These are phyloP conservation scores for Ceratobasidium theobromae DNA, from an alignment of 1,284 basidiomycete genomes.

Conservation along the genomic window DNA sequence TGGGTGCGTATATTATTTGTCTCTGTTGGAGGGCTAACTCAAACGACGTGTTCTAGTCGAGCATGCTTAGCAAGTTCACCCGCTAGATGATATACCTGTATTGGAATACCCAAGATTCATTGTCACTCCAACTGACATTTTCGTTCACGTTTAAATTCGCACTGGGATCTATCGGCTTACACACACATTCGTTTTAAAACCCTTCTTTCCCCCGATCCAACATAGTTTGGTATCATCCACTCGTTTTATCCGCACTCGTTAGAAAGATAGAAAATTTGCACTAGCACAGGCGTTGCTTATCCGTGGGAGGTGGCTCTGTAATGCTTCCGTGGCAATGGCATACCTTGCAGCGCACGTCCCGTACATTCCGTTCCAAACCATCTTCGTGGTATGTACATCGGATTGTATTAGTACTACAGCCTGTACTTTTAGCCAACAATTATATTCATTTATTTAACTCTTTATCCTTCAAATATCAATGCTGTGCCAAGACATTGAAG, in stretches of 20 bases:
- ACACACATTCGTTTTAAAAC: constrained; percentile 25
- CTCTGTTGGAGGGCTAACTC: too few relatives aligned
- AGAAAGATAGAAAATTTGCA: constrained; percentile 7
- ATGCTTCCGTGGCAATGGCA: not conserved
- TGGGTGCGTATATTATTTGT: constrained; percentile 17
- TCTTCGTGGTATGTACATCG: not conserved
- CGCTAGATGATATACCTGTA: constrained; percentile 6
- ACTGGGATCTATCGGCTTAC: constrained; percentile 5
- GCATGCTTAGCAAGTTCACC: constrained; percentile 29
- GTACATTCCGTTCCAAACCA: constrained; percentile 3
- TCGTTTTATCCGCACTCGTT: constrained; percentile 14
- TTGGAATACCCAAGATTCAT: constrained; percentile 5
- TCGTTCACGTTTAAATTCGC: not conserved
- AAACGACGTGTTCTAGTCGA: too few relatives aligned
- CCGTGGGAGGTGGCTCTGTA: not conserved
- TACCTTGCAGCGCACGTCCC: not conserved
- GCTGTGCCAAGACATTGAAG: too few relatives aligned
- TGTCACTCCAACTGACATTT: constrained; percentile 18
- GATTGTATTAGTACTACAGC: constrained; percentile 19
- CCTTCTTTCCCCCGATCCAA: constrained; percentile 6
- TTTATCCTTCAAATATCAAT: too few relatives aligned
- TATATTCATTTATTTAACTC: constrained; percentile 24
- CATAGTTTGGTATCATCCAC: constrained; percentile 5
- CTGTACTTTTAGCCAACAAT: constrained; percentile 19
- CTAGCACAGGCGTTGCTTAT: constrained; percentile 7